phyloP scores from a whole-genome alignment of 2,329 filamentous ascomycete genomes.

The Claviceps citrina region DNA sequence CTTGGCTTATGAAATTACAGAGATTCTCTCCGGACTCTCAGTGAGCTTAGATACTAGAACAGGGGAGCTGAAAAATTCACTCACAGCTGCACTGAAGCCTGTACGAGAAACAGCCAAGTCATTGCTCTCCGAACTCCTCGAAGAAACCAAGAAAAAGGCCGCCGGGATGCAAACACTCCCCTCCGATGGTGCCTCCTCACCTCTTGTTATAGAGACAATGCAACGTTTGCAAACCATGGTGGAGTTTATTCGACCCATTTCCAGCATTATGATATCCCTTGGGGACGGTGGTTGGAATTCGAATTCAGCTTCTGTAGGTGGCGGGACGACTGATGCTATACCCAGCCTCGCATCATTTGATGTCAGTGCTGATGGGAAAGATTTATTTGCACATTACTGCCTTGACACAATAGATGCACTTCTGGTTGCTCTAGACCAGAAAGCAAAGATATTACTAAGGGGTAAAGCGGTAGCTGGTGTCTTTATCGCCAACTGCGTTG shows the following conservation, averaged over 20 bases:
- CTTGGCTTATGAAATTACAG: constrained; percentile 86
- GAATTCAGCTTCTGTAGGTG: constrained; percentile 30
- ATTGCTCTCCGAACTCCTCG: constrained; percentile 68
- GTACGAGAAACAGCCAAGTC: constrained; percentile 82
- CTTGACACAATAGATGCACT: constrained; percentile 76
- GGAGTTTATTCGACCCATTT: constrained; percentile 69
- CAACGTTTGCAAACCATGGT: constrained; percentile 74
- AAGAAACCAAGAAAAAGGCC: constrained; percentile 63
- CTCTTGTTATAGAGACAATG: constrained; percentile 73
- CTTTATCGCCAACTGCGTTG: constrained; percentile 78
- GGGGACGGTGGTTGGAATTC: constrained; percentile 83
- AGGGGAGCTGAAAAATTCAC: constrained; percentile 67
- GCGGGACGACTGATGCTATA: constrained; percentile 46
- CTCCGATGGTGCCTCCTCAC: constrained; percentile 60
- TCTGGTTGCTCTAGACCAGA: constrained; percentile 58
- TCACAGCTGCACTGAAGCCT: constrained; percentile 76
- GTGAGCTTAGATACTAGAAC: constrained; percentile 67
- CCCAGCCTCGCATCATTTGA: constrained; percentile 69
- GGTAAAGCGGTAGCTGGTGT: constrained; percentile 68
- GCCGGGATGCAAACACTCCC: constrained; percentile 52
- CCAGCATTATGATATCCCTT: constrained; percentile 78
- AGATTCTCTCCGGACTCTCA: constrained; percentile 69
- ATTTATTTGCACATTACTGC: constrained; percentile 81
- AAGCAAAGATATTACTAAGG: constrained; percentile 57
- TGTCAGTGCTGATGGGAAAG: constrained; percentile 71